Evolutionary conservation across 2,329 filamentous ascomycete species (phyloP), one percentile per base, ranked within the genome.

Genomic region (Aspergillus luchuensis): DNA sequence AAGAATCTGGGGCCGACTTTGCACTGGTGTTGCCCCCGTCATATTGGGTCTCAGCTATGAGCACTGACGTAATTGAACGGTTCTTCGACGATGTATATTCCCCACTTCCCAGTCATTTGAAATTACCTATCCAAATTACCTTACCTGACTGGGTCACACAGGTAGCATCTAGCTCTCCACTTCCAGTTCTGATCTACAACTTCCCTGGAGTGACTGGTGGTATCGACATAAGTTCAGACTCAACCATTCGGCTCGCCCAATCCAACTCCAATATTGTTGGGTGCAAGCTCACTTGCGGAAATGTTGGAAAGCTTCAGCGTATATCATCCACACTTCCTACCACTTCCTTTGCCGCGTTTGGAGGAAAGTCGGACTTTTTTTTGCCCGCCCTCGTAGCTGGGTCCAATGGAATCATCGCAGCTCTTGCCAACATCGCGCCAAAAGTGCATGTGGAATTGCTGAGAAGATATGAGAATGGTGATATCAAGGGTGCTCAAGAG

Each of bases 331-430:
- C 74, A 39, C 43, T 90, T 89, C 2, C 85, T 85, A 74, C 89
- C 89, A 2, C 83, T 89, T 65, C 81, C 71, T 92, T 92, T 79
- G 82, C 90, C 71, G 89, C 88, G 61, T 85, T 89, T 68, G 89
- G 88, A 45, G 90, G 90, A 58, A 89, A 86, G 52, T 88, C 88
- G 56, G 89, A 92, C 77, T 91, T 91, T 74, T 88, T 87, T 11
- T 76, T 92, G 11, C 89, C 91, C 73, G 87, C 87, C 0, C 75
- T 91, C 41, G 81, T 89, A 47, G 88, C 86, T 4, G 90, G 89
- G 23, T 89, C 87, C 3, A 85, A 88, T 59, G 90, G 90, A 36
- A 84, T 90, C 69, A 89, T 92, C 63, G 87, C 86, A 13, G 90
- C 89, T 11, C 81, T 89, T 57, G 90, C 84, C 30, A 92, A 93